Percentiles rank a stretch among this genome's conserved stretches.
Evolutionary conservation across 768 basidiomycete genomes (phyloP).

Genomic region (Aureoboletus auriporus): DNA sequence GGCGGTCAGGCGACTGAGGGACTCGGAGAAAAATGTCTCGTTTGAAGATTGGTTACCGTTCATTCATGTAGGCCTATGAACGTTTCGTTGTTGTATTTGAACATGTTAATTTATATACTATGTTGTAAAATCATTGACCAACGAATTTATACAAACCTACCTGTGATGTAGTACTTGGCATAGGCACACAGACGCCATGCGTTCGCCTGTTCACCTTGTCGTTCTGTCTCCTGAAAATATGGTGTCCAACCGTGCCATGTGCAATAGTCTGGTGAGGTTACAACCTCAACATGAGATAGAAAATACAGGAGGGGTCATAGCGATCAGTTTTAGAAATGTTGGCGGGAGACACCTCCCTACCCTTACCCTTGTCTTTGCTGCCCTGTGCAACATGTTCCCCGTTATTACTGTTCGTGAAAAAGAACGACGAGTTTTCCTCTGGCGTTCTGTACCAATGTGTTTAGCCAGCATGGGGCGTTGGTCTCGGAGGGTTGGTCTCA

Average conservation of each 20-base stretch:
- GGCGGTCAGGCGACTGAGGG: no score
- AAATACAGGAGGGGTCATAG: not conserved
- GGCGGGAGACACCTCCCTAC: conserved; percentile 2
- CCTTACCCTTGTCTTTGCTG: conserved; percentile 14
- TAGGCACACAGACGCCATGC: no score
- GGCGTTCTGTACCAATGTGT: conserved; percentile 46
- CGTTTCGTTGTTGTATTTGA: no score
- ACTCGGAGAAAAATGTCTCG: no score
- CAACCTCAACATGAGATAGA: not conserved
- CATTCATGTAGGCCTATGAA: no score
- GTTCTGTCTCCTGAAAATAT: conserved; percentile 33
- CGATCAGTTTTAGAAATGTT: conserved; percentile 10
- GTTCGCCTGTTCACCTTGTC: no score
- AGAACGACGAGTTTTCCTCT: conserved; percentile 44
- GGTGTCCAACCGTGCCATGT: conserved; percentile 21
- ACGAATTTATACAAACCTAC: no score
- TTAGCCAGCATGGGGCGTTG: conserved; percentile 53
- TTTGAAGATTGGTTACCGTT: no score
- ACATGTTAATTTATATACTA: no score
- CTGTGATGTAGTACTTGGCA: no score
- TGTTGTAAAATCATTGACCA: no score
- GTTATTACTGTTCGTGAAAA: conserved; percentile 28
- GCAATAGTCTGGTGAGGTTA: conserved; percentile 18
- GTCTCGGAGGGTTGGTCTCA: conserved; percentile 44
- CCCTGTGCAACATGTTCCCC: not conserved